A percentile compares a stretch with the other conserved stretches of the same genome.
Evolutionary conservation across 2,329 filamentous ascomycete species (phyloP).

Genomic region (Exophiala phaeomuriformis): DNA sequence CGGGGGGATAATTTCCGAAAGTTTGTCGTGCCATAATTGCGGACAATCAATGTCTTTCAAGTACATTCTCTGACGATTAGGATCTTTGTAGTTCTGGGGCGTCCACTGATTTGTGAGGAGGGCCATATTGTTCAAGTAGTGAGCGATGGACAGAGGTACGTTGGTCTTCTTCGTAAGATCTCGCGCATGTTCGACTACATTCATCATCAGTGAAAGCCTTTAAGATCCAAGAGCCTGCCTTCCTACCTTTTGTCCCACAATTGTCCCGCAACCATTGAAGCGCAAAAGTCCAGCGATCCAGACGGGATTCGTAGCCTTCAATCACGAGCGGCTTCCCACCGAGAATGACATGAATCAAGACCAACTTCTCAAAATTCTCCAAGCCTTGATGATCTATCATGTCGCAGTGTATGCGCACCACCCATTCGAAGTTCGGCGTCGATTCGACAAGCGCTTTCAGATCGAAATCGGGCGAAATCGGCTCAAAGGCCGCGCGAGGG

Average conservation of each 20-base stretch:
- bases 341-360: conserved; percentile 73
- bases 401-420: conserved; percentile 67
- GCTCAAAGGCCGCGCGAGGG: conserved; percentile 83
- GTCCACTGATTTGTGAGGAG: conserved; percentile 78
- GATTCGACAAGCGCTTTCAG: conserved; percentile 66
- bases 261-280: conserved; percentile 71
- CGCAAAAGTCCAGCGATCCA: conserved; percentile 74
- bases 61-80: conserved; percentile 78
- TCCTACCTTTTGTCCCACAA: conserved; percentile 68
- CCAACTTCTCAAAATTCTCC: conserved; percentile 75
- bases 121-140: conserved; percentile 83
- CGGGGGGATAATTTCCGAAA: conserved; percentile 70
- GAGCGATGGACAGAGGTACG: conserved; percentile 76
- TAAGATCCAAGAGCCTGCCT: conserved; percentile 1
- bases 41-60: conserved; percentile 97
- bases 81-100: conserved; percentile 66
- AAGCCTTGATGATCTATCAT: conserved; percentile 71
- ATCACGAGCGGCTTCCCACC: conserved; percentile 85
- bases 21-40: conserved; percentile 70
- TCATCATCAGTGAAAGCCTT: conserved; percentile 4
- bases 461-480: conserved; percentile 79
- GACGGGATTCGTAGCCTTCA: conserved; percentile 70
- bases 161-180: conserved; percentile 67
- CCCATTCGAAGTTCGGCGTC: conserved; percentile 80
- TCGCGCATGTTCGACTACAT: conserved; percentile 69